Percentiles rank a stretch among this genome's conserved stretches.
These are phyloP conservation scores for Fomes fomentarius DNA, from an alignment of 1,284 basidiomycete genomes.

Conservation along the genomic window DNA sequence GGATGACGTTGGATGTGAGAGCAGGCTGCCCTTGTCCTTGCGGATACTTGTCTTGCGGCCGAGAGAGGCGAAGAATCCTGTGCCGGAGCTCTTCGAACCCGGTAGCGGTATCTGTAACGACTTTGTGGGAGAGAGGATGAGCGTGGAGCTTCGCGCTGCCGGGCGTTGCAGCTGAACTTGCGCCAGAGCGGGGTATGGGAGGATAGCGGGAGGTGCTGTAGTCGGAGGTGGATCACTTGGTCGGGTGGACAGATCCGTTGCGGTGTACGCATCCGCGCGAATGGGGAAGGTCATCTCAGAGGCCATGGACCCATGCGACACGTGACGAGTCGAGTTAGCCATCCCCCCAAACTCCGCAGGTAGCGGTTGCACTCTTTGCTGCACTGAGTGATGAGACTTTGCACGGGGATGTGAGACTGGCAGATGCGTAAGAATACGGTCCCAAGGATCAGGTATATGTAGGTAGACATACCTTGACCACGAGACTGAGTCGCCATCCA, in stretches of 20 bases:
- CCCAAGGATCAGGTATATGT: background rate
- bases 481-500: constrained; percentile 68
- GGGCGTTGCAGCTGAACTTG: constrained; percentile 28
- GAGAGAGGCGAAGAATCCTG: constrained; percentile 73
- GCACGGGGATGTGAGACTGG: constrained; percentile 14
- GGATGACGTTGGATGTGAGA: constrained; percentile 23
- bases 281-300: constrained; percentile 80
- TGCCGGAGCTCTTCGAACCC: constrained; percentile 44
- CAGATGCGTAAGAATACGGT: no score
- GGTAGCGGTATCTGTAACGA: constrained; percentile 35
- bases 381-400: constrained; percentile 20
- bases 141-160: constrained; percentile 29
- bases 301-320: constrained; percentile 69
- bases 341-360: constrained; percentile 21
- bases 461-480: constrained; percentile 53
- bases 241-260: constrained; percentile 69
- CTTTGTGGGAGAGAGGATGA: constrained; percentile 36
- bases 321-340: constrained; percentile 55
- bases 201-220: constrained; percentile 56
- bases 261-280: constrained; percentile 72
- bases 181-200: constrained; percentile 77
- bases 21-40: constrained; percentile 36
- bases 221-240: constrained; percentile 49
- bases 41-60: constrained; percentile 69
- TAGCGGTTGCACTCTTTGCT: constrained; percentile 17